Conservation (phyloP, 148 eudicot species). For the Polygonum maritimum region DNA sequence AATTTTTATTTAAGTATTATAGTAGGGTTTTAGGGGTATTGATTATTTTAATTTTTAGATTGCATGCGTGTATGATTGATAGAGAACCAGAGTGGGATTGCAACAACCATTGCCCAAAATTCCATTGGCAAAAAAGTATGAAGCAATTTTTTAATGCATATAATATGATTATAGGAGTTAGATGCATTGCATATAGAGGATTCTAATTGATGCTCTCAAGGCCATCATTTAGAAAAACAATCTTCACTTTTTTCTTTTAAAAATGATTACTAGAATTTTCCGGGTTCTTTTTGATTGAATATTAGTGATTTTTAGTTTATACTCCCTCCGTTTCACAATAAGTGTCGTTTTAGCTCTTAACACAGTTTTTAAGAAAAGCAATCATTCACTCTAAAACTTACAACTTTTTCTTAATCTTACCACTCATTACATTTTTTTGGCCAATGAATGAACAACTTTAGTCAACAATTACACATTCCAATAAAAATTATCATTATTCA, state of each 20-base stretch:
- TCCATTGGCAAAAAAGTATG: background rate
- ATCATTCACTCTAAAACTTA: too few relatives aligned
- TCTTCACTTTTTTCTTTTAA: background rate
- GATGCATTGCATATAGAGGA: background rate
- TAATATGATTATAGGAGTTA: background rate
- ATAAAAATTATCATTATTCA: too few relatives aligned
- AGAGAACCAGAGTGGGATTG: background rate
- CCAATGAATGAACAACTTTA: too few relatives aligned
- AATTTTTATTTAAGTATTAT: background rate
- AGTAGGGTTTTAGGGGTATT: too few relatives aligned
- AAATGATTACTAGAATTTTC: background rate
- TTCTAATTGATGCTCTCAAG: background rate
- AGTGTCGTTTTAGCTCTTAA: too few relatives aligned
- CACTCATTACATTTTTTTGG: too few relatives aligned
- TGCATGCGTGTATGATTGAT: conserved; percentile 2
- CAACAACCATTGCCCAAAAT: background rate
- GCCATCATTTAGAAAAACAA: background rate
- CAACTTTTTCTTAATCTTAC: too few relatives aligned
- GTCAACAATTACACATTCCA: too few relatives aligned
- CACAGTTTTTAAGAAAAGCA: too few relatives aligned
- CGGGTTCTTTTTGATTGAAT: background rate
- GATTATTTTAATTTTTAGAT: background rate
- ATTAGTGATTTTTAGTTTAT: background rate
- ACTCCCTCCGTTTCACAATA: too few relatives aligned
- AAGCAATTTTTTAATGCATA: background rate